phyloP scores from a whole-genome alignment of 345 rosid genomes.

The Corchorus olitorius region DNA sequence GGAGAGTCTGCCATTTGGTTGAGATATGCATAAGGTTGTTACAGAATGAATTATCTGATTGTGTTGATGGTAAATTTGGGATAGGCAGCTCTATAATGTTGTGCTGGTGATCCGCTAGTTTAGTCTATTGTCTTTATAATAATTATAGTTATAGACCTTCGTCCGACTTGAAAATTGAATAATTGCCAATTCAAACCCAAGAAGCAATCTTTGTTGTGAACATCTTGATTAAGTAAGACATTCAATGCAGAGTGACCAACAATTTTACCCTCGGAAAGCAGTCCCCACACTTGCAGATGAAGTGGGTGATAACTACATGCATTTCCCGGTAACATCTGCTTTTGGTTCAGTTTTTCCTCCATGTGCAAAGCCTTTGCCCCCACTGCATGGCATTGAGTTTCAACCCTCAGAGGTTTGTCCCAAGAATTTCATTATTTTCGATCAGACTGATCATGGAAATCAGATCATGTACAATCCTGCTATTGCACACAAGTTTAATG shows the following conservation, averaged over 20 bases:
- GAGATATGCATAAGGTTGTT: slow-evolving; percentile 37
- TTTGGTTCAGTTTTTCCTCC: slow-evolving; percentile 57
- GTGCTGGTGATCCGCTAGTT: slow-evolving; percentile 43
- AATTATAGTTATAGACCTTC: slow-evolving; percentile 33
- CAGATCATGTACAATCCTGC: slow-evolving; percentile 83
- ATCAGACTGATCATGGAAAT: slow-evolving; percentile 66
- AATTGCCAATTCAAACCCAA: slow-evolving; percentile 30
- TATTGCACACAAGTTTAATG: slow-evolving; percentile 54
- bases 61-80: slow-evolving; percentile 32
- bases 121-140: slow-evolving; percentile 28
- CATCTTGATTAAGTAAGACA: slow-evolving; percentile 24
- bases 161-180: slow-evolving; percentile 28
- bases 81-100: slow-evolving; percentile 35
- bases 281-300: slow-evolving; percentile 45
- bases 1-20: slow-evolving; percentile 40
- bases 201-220: slow-evolving; percentile 25
- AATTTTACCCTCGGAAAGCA: slow-evolving; percentile 30
- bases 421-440: slow-evolving; percentile 60
- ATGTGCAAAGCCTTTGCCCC: slow-evolving; percentile 44
- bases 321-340: slow-evolving; percentile 48
- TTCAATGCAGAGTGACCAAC: slow-evolving; percentile 60
- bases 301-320: slow-evolving; percentile 45
- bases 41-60: slow-evolving; percentile 33
- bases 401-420: slow-evolving; percentile 74
- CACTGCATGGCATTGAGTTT: slow-evolving; percentile 62